Evolutionary conservation across 352 stramenopile species (phyloP).

Genomic region (Blastocystis sp.): DNA sequence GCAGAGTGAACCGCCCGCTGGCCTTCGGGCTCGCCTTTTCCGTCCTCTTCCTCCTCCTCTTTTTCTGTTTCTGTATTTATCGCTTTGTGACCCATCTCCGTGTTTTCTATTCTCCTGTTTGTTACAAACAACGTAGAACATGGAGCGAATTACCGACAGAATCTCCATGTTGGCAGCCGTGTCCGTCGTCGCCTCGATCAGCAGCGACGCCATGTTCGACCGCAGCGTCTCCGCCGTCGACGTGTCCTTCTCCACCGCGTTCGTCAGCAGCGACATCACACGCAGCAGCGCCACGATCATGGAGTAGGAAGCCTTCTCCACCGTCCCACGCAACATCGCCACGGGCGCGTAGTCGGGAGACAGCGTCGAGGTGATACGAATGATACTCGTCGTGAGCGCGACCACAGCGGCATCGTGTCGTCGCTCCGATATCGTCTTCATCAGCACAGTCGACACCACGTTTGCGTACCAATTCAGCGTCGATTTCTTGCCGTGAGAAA

Average conservation of each 20-base stretch:
- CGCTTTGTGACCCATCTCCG: not conserved
- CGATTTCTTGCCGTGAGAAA: not conserved
- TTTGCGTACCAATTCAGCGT: not conserved
- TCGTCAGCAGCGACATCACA: not conserved
- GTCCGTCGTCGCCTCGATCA: not conserved
- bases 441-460: not conserved
- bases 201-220: not conserved
- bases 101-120: slow-evolving; percentile 9
- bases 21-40: not conserved
- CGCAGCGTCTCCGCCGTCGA: not conserved
- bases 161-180: not conserved
- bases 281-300: not conserved
- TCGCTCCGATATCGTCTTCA: not conserved
- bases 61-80: not conserved
- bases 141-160: not conserved
- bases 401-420: not conserved
- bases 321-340: not conserved
- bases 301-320: not conserved
- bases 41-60: not conserved
- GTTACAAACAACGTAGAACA: not conserved
- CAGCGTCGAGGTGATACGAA: not conserved
- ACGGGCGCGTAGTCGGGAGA: not conserved
- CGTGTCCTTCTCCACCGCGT: not conserved
- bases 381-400: not conserved
- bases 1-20: not conserved